A percentile compares a stretch with the other conserved stretches of the same genome.
Conservation (phyloP, 1,139 yeast species). For the Komagataea norvegica region DNA sequence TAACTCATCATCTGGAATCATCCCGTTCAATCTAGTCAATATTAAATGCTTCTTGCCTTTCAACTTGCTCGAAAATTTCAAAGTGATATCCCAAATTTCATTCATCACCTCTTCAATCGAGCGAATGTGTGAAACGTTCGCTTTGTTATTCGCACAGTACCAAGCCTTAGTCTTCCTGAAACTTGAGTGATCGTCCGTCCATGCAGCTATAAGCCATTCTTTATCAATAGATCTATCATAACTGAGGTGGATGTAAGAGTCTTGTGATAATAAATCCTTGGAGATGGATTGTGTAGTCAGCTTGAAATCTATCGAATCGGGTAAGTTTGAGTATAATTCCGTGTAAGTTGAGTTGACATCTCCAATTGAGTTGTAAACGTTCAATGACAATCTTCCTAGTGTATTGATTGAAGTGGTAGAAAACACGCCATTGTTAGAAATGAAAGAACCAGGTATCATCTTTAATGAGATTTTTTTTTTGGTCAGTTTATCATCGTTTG, state of each 20-base stretch:
- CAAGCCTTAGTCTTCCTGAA: constrained; percentile 63
- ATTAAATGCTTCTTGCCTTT: constrained; percentile 55
- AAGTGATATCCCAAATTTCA: constrained; percentile 54
- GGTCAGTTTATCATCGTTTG: constrained; percentile 20
- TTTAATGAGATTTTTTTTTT: constrained; percentile 43
- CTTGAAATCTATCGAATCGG: constrained; percentile 46
- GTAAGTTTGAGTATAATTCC: constrained; percentile 29
- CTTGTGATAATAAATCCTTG: constrained; percentile 46
- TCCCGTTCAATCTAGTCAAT: constrained; percentile 62
- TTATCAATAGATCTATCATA: constrained; percentile 79
- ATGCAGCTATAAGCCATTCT: constrained; percentile 81
- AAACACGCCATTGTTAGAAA: constrained; percentile 41
- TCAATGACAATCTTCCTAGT: constrained; percentile 49
- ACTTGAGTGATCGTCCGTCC: constrained; percentile 83
- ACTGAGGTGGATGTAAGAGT: constrained; percentile 76
- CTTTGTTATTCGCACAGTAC: constrained; percentile 44
- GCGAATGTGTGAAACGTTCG: constrained; percentile 25
- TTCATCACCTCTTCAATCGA: constrained; percentile 52
- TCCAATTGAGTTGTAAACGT: constrained; percentile 61
- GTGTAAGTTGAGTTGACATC: constrained; percentile 29
- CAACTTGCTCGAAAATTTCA: constrained; percentile 33
- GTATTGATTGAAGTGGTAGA: constrained; percentile 46
- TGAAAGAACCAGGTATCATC: constrained; percentile 50
- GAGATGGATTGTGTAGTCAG: constrained; percentile 37
- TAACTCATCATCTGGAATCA: constrained; percentile 74